These are phyloP conservation scores for Melaleuca alternifolia DNA, from an alignment of 345 rosid species.

Conservation along the genomic window DNA sequence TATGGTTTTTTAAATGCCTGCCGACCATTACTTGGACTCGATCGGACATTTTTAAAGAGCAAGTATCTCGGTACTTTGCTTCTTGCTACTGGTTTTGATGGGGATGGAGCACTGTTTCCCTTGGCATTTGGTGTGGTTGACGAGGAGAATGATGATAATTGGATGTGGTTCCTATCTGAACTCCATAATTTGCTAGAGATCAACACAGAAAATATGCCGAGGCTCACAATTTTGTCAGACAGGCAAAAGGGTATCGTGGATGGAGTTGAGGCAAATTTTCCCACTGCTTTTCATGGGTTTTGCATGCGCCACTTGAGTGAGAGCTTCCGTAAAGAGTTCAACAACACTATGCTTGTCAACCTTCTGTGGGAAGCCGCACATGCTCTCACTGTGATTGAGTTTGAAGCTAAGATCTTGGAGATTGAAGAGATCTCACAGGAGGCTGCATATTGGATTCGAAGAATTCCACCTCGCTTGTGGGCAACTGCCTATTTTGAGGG, in stretches of 20 bases:
- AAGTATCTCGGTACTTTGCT: conserved; percentile 91
- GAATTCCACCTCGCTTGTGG: conserved; percentile 92
- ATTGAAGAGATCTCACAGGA: conserved; percentile 91
- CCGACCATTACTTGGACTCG: conserved; percentile 88
- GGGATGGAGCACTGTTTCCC: conserved; percentile 91
- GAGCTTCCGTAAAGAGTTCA: conserved; percentile 90
- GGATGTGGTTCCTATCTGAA: conserved; percentile 99
- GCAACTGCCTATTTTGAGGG: conserved; percentile 97
- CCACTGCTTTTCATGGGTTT: conserved; percentile 95
- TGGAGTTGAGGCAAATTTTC: conserved; percentile 87
- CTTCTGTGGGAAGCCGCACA: conserved; percentile 96
- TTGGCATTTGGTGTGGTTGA: conserved; percentile 93
- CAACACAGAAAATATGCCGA: conserved; percentile 94
- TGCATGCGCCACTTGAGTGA: conserved; percentile 96
- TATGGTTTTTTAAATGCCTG: conserved; percentile 95
- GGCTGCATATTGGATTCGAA: conserved; percentile 87
- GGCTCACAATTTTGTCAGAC: conserved; percentile 89
- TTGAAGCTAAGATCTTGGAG: conserved; percentile 80
- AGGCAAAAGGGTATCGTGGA: conserved; percentile 84
- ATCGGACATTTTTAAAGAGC: conserved; percentile 77
- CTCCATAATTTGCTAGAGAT: conserved; percentile 90
- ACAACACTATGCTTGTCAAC: conserved; percentile 82
- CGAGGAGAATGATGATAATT: conserved; percentile 92
- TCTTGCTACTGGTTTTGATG: conserved; percentile 94
- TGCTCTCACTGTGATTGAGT: conserved; percentile 81